phyloP scores from a whole-genome alignment of 129 eudicot genomes.

The Heracleum sosnowskyi region DNA sequence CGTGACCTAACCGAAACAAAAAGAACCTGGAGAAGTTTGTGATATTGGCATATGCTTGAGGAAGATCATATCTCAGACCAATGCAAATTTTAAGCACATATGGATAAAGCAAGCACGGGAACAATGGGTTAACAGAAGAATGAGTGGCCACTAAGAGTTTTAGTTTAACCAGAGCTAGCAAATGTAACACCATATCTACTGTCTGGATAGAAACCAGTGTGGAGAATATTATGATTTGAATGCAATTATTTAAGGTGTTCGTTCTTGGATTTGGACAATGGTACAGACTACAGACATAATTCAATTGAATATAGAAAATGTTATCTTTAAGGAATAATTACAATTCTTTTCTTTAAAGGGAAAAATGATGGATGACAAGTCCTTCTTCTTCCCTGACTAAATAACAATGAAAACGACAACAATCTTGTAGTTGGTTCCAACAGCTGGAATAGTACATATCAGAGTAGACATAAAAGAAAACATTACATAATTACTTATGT shows the following conservation, averaged over 20 bases:
- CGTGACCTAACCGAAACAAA: not conserved
- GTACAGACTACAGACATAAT: not conserved
- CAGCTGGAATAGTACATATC: too few relatives aligned
- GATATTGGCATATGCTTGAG: not conserved
- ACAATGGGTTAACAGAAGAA: not conserved
- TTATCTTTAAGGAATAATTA: not conserved
- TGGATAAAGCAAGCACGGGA: not conserved
- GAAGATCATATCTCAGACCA: not conserved
- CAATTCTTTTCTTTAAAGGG: not conserved
- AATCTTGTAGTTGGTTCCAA: too few relatives aligned
- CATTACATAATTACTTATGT: too few relatives aligned
- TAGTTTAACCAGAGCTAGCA: conserved; percentile 1
- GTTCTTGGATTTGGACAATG: not conserved
- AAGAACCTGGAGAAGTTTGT: not conserved
- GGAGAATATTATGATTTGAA: not conserved
- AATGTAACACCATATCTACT: not conserved
- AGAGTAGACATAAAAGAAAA: too few relatives aligned
- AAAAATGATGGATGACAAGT: not conserved
- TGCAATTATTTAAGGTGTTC: not conserved
- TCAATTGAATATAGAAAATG: not conserved
- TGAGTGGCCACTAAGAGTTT: not conserved
- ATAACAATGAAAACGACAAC: not conserved
- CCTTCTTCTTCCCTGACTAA: not conserved
- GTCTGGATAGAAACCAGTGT: not conserved
- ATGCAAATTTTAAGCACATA: not conserved